Percentiles rank a stretch among this genome's conserved stretches.
phyloP scores from a whole-genome alignment of 768 basidiomycete species.

The Pisolithus sp. region DNA sequence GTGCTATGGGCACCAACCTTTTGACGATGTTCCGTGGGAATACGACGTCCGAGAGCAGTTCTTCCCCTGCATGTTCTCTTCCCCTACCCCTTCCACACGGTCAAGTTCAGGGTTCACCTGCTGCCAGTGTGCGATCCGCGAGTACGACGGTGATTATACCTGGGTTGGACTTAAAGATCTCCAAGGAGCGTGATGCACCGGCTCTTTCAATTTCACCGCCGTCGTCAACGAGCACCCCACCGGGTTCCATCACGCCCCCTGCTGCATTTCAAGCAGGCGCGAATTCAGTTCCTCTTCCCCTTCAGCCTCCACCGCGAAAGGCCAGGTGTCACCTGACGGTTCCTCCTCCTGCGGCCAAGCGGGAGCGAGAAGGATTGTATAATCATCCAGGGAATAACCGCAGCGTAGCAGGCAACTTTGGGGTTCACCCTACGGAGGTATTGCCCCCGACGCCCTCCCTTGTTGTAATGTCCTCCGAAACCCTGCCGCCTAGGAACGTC shows the following conservation, averaged over 20 bases:
- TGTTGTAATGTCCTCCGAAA: background rate
- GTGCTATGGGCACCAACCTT: conserved; percentile 48
- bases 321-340: conserved; percentile 12
- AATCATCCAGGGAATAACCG: conserved; percentile 20
- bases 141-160: conserved; percentile 13
- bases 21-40: conserved; percentile 44
- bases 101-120: conserved; percentile 17
- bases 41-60: conserved; percentile 24
- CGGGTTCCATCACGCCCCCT: conserved; percentile 17
- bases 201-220: conserved; percentile 10
- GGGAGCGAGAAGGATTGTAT: conserved; percentile 17
- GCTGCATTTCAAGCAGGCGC: conserved; percentile 24
- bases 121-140: conserved; percentile 20
- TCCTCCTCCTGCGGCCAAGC: background rate
- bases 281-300: conserved; percentile 25
- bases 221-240: conserved; percentile 22
- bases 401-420: conserved; percentile 26
- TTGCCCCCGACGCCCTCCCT: background rate
- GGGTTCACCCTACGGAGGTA: conserved; percentile 11
- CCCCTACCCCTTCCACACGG: conserved; percentile 20
- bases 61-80: conserved; percentile 26
- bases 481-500: conserved; percentile 6
- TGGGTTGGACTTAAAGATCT: conserved; percentile 34
- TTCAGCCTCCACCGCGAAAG: conserved; percentile 30
- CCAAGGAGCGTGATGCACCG: conserved; percentile 29